Conservation (phyloP, 768 basidiomycete genomes). For the Boletus speciosus region DNA sequence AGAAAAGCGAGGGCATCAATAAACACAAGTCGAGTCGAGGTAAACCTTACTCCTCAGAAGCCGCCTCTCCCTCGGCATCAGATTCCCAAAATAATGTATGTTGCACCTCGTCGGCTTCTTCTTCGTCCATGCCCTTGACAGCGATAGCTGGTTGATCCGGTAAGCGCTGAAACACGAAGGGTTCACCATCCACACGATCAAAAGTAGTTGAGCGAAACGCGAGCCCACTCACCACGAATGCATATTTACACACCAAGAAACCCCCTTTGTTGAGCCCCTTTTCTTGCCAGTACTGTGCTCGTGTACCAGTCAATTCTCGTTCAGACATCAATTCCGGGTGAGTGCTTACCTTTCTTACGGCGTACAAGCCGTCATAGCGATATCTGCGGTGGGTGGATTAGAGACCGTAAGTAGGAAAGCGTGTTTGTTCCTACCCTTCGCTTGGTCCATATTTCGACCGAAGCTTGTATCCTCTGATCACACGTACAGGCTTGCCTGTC, state of each 20-base stretch:
- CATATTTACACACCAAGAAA: constrained; percentile 80
- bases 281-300: constrained; percentile 65
- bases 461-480: constrained; percentile 74
- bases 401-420: neutral
- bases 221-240: constrained; percentile 59
- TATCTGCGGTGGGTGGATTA: constrained; percentile 45
- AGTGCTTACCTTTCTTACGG: constrained; percentile 59
- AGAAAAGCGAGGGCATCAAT: neutral
- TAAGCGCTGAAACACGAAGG: constrained; percentile 19
- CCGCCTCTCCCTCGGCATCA: constrained; percentile 1
- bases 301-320: neutral
- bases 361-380: constrained; percentile 88
- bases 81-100: neutral
- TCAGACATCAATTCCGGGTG: neutral
- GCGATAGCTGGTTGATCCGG: constrained; percentile 21
- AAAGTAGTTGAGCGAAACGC: neutral
- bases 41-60: neutral
- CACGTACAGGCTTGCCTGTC: constrained; percentile 78
- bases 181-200: neutral
- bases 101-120: constrained; percentile 1
- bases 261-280: constrained; percentile 65
- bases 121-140: constrained; percentile 19
- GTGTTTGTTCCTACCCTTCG: constrained; percentile 53
- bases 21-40: too few relatives aligned
- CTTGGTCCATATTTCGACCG: constrained; percentile 70